These are phyloP conservation scores for Yamadazyma akitaensis DNA, from an alignment of 805 yeast genomes.

Conservation along the genomic window DNA sequence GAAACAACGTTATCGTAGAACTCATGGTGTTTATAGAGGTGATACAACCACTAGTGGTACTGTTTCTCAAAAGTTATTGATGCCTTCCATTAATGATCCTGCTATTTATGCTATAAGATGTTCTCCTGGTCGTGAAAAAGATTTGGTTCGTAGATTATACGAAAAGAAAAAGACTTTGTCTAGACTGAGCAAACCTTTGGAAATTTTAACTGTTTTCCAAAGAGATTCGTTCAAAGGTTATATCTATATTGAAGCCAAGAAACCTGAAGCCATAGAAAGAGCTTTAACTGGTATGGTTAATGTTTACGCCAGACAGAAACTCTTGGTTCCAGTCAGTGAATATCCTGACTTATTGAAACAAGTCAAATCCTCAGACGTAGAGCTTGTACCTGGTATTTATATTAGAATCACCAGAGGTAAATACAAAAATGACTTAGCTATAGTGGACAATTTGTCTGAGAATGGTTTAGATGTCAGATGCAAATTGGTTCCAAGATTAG, in stretches of 20 bases:
- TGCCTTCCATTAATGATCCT: constrained; percentile 96
- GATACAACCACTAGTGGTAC: constrained; percentile 58
- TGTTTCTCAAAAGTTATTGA: constrained; percentile 87
- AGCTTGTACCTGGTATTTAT: constrained; percentile 86
- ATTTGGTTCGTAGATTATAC: constrained; percentile 75
- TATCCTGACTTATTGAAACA: constrained; percentile 91
- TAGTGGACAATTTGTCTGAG: constrained; percentile 89
- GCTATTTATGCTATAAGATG: constrained; percentile 94
- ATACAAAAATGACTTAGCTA: constrained; percentile 88
- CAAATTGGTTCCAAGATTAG: constrained; percentile 88
- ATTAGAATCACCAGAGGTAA: constrained; percentile 88
- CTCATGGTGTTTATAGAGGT: constrained; percentile 80
- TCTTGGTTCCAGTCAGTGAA: constrained; percentile 92
- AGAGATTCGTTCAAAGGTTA: constrained; percentile 91
- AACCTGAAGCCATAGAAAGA: constrained; percentile 84
- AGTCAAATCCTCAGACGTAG: constrained; percentile 81
- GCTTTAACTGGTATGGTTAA: constrained; percentile 90
- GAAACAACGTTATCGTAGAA: constrained; percentile 88
- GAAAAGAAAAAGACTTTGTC: constrained; percentile 80
- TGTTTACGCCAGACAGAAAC: constrained; percentile 67
- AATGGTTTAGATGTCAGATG: constrained; percentile 94
- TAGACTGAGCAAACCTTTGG: constrained; percentile 72
- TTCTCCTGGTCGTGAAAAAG: constrained; percentile 90
- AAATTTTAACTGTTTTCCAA: constrained; percentile 86
- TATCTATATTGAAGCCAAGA: constrained; percentile 90